Evolutionary conservation across 352 stramenopile genomes (phyloP), one percentile per base, ranked within the genome.

Genomic region (Globisporangium camurandrum): DNA sequence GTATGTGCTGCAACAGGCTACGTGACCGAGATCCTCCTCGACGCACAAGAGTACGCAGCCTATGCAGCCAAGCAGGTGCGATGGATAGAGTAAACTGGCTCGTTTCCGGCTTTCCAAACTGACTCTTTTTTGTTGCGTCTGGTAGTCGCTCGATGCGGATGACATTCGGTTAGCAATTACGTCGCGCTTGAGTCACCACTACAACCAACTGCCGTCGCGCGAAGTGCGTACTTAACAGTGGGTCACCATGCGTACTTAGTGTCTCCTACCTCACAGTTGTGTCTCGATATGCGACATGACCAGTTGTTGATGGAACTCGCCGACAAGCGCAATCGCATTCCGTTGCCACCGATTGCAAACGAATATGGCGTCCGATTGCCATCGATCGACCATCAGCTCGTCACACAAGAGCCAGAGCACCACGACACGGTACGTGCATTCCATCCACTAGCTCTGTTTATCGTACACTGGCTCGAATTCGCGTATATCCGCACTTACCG

Each of bases 291-390:
- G 36, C 36, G 11, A 38, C 31, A 1, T 3, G 27, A 23, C 12
- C 46, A 93, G 80, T 46, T 93, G 30, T 87, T 86, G 65, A 90
- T 93, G 78, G 83, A 93, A 59, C 52, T 93, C 36, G 83, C 83
- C 2, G 75, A 93, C 27, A 91, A 92, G 59, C 74, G 80, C 49
- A 93, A 93, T 54, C 68, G 64, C 34, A 69, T 93, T 23, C 77
- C 80, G 10, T 55, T 93, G 8, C 83, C 83, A 30, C 64, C 64
- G 7, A 90, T 93, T 41, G 83, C 80, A 10, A 89, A 77, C 59
- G 80, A 93, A 58, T 92, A 92, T 38, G 83, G 83, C 37, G 80
- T 92, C 46, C 73, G 74, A 3, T 67, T 93, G 38, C 83, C 83
- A 11, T 76, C 76, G 23, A 33, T 77, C 23, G 62, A 92, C 59